Evolutionary conservation across 768 basidiomycete species (phyloP), one percentile per base, ranked within the genome.

Genomic region (Leccinum aurantiacum): DNA sequence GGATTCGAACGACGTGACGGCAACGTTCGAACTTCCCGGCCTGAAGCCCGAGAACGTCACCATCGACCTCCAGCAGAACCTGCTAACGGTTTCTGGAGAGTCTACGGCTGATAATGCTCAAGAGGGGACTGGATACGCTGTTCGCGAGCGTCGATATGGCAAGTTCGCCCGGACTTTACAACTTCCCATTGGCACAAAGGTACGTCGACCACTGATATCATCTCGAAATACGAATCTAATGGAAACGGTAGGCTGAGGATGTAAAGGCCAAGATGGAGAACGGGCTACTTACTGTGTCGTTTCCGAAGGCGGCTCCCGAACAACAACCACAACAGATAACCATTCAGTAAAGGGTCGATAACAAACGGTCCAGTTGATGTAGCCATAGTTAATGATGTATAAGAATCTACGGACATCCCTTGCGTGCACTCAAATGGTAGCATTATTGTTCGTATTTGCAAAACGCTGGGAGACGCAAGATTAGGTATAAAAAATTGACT

Each of bases 81-180:
- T 76, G 33, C 71, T 85, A 56, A 80, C 73, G 5, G 71, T 84
- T 44, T 77, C 78, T 1, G 82, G 80, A 41, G 77, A 84, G 67
- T 73, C 65, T 50, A 72, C 73, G 14, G 41, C 66, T 6, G 71
- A 76, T 3, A 24, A 65, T 1, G 72, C 78, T 17, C 69, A 67
- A 41, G 75, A 78, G 4, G 73, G 78, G 53, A 62, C 64, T n/a
- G 79, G 79, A 7, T 81, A 78, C 60, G 74, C 74, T 22, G 67
- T 82, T 19, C 72, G 75, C 22, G 83, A 83, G 70, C 72, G 81
- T 56, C 71, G 73, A 24, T 75, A 63, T 53, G 81, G 82, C 52
- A 78, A 72, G 59, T 80, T 82, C 68, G 72, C 77, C 33, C 50
- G 50, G 7, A 31, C 69, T 81, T n/a, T 84, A 49, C 75, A 77